Evolutionary conservation across 78 protist genomes (phyloP).

Genomic region (Isochrysis galbana): DNA sequence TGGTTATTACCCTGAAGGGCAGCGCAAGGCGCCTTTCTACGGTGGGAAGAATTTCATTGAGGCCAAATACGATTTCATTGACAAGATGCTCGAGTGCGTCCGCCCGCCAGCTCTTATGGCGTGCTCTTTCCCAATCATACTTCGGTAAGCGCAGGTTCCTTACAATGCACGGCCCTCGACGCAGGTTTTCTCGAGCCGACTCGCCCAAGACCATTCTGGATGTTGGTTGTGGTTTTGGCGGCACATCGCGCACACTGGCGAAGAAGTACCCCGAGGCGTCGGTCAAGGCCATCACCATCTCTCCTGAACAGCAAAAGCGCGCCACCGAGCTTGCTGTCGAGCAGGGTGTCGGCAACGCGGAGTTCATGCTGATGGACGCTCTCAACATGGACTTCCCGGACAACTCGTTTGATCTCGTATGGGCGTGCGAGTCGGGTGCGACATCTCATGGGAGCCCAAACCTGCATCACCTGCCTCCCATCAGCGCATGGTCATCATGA

Average conservation of each 20-base stretch:
- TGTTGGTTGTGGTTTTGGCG: constrained; percentile 59
- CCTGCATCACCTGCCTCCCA: no score
- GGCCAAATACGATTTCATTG: constrained; percentile 47
- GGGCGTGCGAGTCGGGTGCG: constrained; percentile 60
- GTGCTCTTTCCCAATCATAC: background rate
- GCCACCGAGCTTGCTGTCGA: constrained; percentile 32
- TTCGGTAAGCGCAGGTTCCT: background rate
- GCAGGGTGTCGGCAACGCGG: constrained; percentile 31
- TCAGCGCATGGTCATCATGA: constrained; percentile 47
- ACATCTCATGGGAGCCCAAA: no score
- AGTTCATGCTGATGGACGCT: constrained; percentile 49
- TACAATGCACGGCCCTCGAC: background rate
- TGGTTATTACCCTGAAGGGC: constrained; percentile 45
- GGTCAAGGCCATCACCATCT: constrained; percentile 49
- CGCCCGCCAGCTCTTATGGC: background rate
- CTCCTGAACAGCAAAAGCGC: constrained; percentile 37
- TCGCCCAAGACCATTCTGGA: constrained; percentile 32
- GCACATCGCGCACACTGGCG: constrained; percentile 41
- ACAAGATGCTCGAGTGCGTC: constrained; percentile 9
- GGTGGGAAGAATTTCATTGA: constrained; percentile 24
- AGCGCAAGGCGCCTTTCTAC: background rate
- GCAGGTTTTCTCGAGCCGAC: background rate
- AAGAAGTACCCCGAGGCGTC: constrained; percentile 1
- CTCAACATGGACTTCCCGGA: constrained; percentile 49
- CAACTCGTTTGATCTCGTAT: constrained; percentile 57